Evolutionary conservation across 176 grass and related monocot genomes (phyloP), one percentile per base, ranked within the genome.

Genomic region (Juncus inflexus): DNA sequence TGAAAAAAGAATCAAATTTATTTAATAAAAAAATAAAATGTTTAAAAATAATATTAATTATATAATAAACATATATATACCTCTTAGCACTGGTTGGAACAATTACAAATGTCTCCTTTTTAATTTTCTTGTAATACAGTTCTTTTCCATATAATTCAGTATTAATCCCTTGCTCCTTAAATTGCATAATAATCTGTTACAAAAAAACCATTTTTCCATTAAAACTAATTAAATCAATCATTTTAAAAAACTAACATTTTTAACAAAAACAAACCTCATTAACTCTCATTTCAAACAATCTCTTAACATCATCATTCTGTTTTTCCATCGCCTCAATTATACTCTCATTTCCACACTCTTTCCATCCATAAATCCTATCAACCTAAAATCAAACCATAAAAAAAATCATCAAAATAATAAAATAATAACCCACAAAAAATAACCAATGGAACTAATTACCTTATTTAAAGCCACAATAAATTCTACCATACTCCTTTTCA

Each of bases 311-410:
- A 40, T 96, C 88, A 52, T 83, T 83, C 66, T 96, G 91, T 56
- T 88, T 83, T 67, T 78, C 88, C 35, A 91, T 50, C 73, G 91
- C 74, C 74, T 85, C 90, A 49, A 84, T 72, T 37, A 96, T 96
- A 67, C 87, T 86, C 37, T 86, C 87, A 86, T 96, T 81, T 64
- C 50, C 50, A 14, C 61, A 80, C 43, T 37, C 70, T 49, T 96
- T 91, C 91, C 91, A 96, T 52, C 87, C 91, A 79, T 96, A 96
- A 36, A 96, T 86, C 54, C 91, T 81, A 77, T 96, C 91, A 80
- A 96, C 91, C 91, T 96, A 76, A 56, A 77, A 28, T 28, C 49
- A 69, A 14, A 76, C 7, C 42, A 40, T 59, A 52, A 58, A 80
- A 9, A 74, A 60, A 67, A 4, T 52, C 36, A 90, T 49, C 19